Base-by-base conservation (phyloP, 495 filamentous ascomycete species). In the Penicillium cataractarum region DNA sequence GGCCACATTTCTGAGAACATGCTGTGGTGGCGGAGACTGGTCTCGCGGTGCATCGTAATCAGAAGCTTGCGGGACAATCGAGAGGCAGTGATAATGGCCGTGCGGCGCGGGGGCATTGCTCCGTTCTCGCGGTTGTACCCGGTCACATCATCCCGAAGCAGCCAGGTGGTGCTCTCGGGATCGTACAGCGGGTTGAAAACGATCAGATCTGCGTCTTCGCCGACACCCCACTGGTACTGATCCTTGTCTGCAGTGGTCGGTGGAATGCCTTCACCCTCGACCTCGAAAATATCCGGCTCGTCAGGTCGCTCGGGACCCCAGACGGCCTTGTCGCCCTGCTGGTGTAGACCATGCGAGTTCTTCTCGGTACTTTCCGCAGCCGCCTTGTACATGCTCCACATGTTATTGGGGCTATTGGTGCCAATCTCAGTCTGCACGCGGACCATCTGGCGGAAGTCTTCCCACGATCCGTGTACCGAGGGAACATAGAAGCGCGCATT, bases 1-100 rank as follows among this genome's bases (percentile, higher is more conserved):
- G 93, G 90, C 91, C 91, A 97, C 93, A 97, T 97, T 74, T 99
- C 95, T 0, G 91, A 90, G 78, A 97, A 98, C 77, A 95, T 93
- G 64, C 89, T 89, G 76, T 94, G 94, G 55, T 89, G 91, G 56
- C 88, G 82, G 66, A 90, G 83, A 3, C 84, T 84, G 24, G 91
- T 96, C 70, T 97, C 93, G 57, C 84, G 82, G 78, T 99, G 95
- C 95, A 99, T 99, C 24, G 87, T 88, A 48, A 81, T 71, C 32
- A 99, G 85, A 3, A 99, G 84, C 39, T 90, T 87, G 58, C 89
- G 87, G 15, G 91, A 96, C 63, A 97, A 87, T 21, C 95, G 87
- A 2, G 86, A 88, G 3, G 91, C 87, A 1, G 94, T 92, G 70
- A 96, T 90, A 76, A 99, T 97, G 17, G 93, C 90, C 44, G 90